A percentile compares a stretch with the other conserved stretches of the same genome.
phyloP scores from a whole-genome alignment of 2,329 filamentous ascomycete genomes.

The Neopestalotiopsis clavispora region DNA sequence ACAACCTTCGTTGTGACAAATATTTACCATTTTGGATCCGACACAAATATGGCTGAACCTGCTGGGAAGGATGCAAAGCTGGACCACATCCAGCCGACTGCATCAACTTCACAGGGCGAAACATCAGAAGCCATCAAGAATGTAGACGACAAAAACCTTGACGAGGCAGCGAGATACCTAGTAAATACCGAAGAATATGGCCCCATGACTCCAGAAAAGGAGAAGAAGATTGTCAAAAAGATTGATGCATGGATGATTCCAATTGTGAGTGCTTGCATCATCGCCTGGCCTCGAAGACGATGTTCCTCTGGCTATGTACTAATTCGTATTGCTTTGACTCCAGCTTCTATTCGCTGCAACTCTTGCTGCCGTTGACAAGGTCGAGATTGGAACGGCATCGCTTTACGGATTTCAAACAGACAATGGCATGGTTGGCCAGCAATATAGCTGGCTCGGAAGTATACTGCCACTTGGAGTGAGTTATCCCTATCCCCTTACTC shows the following conservation, averaged over 20 bases:
- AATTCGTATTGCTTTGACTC: not conserved
- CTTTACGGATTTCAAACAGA: conserved; percentile 40
- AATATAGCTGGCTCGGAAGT: conserved; percentile 39
- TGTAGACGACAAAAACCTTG: conserved; percentile 22
- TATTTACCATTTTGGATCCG: not conserved
- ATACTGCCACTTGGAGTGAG: conserved; percentile 34
- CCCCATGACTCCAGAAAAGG: conserved; percentile 34
- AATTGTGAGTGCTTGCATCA: conserved; percentile 23
- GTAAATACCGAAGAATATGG: conserved; percentile 27
- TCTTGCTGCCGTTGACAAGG: conserved; percentile 38
- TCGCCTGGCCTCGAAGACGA: too few species aligned
- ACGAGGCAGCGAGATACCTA: conserved; percentile 29
- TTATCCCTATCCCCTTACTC: not conserved
- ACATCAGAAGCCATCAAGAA: conserved; percentile 19
- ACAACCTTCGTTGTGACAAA: not conserved
- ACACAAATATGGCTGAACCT: not conserved
- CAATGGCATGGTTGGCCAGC: conserved; percentile 36
- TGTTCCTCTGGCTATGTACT: not conserved
- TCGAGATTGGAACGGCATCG: conserved; percentile 37
- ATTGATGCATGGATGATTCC: conserved; percentile 35
- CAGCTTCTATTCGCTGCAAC: conserved; percentile 34
- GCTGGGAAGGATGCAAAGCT: not conserved
- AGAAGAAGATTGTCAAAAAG: conserved; percentile 33
- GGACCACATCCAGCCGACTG: not conserved
- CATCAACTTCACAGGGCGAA: conserved; percentile 17